Percentiles rank a stretch among this genome's conserved stretches.
Evolutionary conservation across 768 basidiomycete species (phyloP).

Genomic region (Suillus subalutaceus): DNA sequence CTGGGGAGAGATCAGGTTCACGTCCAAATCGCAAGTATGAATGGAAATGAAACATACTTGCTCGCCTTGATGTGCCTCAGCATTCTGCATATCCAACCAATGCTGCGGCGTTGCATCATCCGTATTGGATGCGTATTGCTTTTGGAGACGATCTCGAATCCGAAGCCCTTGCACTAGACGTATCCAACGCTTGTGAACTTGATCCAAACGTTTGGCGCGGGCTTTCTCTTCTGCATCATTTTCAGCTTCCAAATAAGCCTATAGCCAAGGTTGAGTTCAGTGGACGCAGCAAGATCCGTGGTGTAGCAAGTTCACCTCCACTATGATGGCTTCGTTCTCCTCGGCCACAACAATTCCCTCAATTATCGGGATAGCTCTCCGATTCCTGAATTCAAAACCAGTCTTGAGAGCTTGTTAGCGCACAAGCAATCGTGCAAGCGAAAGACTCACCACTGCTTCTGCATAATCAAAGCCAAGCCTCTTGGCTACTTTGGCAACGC

Average conservation of each 20-base stretch:
- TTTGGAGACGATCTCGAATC: conserved; percentile 80
- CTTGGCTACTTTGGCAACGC: conserved; percentile 85
- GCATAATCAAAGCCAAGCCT: conserved; percentile 88
- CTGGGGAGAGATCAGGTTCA: conserved; percentile 7
- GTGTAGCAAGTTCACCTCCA: conserved; percentile 60
- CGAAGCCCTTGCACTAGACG: conserved; percentile 87
- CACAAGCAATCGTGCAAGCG: conserved; percentile 16
- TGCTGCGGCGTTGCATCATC: conserved; percentile 16
- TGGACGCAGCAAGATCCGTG: neutral
- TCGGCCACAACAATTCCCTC: conserved; percentile 85
- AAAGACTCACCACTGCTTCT: conserved; percentile 85
- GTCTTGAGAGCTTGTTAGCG: conserved; percentile 53
- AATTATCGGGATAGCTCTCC: conserved; percentile 82
- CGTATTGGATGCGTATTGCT: conserved; percentile 59
- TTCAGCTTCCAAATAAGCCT: conserved; percentile 89
- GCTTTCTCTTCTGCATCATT: conserved; percentile 78
- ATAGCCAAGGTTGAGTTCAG: conserved; percentile 13
- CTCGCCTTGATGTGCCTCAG: conserved; percentile 25
- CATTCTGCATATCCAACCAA: conserved; percentile 18
- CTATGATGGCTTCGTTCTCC: conserved; percentile 71
- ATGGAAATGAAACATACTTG: conserved; percentile 19
- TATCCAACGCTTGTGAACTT: conserved; percentile 85
- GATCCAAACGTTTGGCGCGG: conserved; percentile 72
- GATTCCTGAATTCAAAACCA: conserved; percentile 96
- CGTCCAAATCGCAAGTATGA: neutral